These are phyloP conservation scores for Bruguiera parviflora DNA, from an alignment of 345 rosid genomes.

Conservation along the genomic window DNA sequence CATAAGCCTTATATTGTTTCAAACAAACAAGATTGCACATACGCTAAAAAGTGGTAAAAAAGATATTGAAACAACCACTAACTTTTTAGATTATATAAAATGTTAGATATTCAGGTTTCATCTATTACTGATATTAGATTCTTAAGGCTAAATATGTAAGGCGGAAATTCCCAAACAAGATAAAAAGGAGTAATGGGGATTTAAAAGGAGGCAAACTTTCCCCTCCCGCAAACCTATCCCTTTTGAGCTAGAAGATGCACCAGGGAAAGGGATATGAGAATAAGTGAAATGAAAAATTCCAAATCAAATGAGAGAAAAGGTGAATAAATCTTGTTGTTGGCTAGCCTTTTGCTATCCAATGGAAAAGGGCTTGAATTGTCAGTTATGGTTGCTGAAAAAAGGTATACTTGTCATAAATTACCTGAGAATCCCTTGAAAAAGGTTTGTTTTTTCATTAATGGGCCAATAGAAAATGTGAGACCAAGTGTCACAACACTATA, in stretches of 20 bases:
- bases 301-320: conserved; percentile 8
- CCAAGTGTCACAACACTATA: conserved; percentile 1
- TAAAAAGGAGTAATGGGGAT: conserved; percentile 10
- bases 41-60: background rate
- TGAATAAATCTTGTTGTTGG: conserved; percentile 5
- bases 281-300: background rate
- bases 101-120: background rate
- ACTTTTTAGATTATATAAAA: conserved; percentile 14
- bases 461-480: conserved; percentile 11
- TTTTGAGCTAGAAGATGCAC: conserved; percentile 8
- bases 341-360: background rate
- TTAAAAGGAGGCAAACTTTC: background rate
- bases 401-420: conserved; percentile 20
- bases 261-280: background rate
- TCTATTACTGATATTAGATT: conserved; percentile 8
- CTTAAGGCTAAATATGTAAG: background rate
- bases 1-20: background rate
- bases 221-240: background rate
- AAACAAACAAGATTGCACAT: too few species aligned
- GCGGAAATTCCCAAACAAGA: conserved; percentile 6
- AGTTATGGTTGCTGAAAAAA: conserved; percentile 13
- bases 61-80: conserved; percentile 6
- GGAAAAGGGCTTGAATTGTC: conserved; percentile 9
- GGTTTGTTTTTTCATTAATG: conserved; percentile 23
- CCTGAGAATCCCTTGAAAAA: conserved; percentile 19